phyloP scores from a whole-genome alignment of 352 stramenopile species.

The Phytopythium mirpurense region DNA sequence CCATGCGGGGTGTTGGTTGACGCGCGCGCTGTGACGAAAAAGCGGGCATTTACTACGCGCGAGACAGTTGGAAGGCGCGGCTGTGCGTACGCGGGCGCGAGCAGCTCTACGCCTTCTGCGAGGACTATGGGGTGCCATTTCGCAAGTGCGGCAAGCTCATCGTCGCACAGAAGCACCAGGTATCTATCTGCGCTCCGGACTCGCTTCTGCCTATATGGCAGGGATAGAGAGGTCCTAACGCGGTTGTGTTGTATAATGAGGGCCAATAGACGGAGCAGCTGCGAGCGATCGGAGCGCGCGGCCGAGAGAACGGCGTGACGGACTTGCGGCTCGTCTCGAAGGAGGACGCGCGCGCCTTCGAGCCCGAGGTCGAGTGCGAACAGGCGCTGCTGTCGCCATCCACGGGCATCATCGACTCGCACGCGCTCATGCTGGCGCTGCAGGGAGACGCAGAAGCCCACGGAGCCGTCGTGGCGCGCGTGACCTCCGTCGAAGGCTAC shows the following conservation, averaged over 20 bases:
- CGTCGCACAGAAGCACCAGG: slow-evolving; percentile 79
- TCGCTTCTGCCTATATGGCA: neutral
- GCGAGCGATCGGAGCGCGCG: slow-evolving; percentile 26
- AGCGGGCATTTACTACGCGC: slow-evolving; percentile 93
- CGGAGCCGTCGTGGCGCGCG: slow-evolving; percentile 77
- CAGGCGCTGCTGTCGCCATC: slow-evolving; percentile 91
- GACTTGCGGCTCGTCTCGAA: slow-evolving; percentile 49
- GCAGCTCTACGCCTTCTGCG: slow-evolving; percentile 91
- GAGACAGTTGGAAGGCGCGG: slow-evolving; percentile 83
- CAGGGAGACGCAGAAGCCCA: slow-evolving; percentile 88
- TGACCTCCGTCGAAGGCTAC: slow-evolving; percentile 50
- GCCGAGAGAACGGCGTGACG: slow-evolving; percentile 45
- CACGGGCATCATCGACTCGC: slow-evolving; percentile 95
- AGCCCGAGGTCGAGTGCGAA: slow-evolving; percentile 53
- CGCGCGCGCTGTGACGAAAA: neutral
- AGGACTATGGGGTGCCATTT: slow-evolving; percentile 71
- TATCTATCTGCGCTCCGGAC: slow-evolving; percentile 14
- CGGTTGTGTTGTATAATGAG: no score
- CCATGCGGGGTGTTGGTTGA: neutral
- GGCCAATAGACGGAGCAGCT: slow-evolving; percentile 32
- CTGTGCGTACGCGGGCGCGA: slow-evolving; percentile 89
- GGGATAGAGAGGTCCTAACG: no score
- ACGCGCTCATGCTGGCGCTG: slow-evolving; percentile 88
- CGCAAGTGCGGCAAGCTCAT: slow-evolving; percentile 94
- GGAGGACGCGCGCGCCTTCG: slow-evolving; percentile 32